These are phyloP conservation scores for Ophiocordyceps camponoti-saundersi DNA, from an alignment of 2,329 filamentous ascomycete genomes.

Conservation along the genomic window DNA sequence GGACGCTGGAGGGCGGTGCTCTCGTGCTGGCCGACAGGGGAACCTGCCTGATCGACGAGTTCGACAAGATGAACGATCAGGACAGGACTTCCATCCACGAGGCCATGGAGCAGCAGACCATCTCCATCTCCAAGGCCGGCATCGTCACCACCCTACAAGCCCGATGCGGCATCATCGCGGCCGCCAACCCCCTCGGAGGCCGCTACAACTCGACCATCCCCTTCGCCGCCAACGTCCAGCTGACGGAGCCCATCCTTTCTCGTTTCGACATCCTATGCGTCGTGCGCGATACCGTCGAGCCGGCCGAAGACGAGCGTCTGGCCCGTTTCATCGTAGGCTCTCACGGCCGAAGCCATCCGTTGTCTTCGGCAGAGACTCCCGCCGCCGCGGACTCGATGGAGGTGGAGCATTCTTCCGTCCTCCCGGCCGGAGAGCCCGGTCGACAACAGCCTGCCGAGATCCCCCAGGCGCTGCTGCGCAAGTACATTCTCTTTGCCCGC, in stretches of 20 bases:
- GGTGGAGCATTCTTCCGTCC: constrained; percentile 38
- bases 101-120: constrained; percentile 99
- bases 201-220: constrained; percentile 94
- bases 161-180: constrained; percentile 88
- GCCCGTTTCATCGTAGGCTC: constrained; percentile 91
- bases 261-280: constrained; percentile 97
- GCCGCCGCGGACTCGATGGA: constrained; percentile 42
- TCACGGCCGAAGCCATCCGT: constrained; percentile 75
- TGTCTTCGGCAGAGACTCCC: constrained; percentile 8
- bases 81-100: constrained; percentile 97
- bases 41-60: constrained; percentile 93
- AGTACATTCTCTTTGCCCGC: constrained; percentile 91
- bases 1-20: constrained; percentile 92
- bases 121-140: constrained; percentile 95
- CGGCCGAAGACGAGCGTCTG: constrained; percentile 77
- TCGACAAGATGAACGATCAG: constrained; percentile 99
- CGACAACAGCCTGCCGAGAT: constrained; percentile 42
- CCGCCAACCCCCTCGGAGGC: constrained; percentile 89
- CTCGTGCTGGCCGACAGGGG: constrained; percentile 89
- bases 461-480: constrained; percentile 75
- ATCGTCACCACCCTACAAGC: constrained; percentile 96
- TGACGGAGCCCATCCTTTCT: constrained; percentile 92
- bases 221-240: constrained; percentile 88
- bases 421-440: constrained; percentile 13
- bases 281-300: constrained; percentile 88